Evolutionary conservation across 2,329 filamentous ascomycete species (phyloP), one percentile per base, ranked within the genome.

Genomic region (Colletotrichum magnum): DNA sequence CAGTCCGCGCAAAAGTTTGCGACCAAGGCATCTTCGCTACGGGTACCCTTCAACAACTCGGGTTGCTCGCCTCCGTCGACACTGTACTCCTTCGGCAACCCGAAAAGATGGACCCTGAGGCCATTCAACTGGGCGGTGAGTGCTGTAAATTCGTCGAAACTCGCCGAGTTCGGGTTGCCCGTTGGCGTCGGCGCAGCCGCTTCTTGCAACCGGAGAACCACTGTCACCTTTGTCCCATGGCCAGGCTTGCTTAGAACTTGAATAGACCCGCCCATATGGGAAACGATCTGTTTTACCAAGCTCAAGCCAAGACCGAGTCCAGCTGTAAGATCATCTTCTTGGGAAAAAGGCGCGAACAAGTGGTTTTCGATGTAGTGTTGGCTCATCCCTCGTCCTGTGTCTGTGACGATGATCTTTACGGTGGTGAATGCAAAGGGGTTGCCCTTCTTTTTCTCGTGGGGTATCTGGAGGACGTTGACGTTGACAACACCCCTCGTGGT

Each of bases 311-410:
- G 80, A 0, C 91, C 91, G 0, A 88, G 87, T 0, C 91, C 91
- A 0, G 87, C 85, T 0, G 86, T 82, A 1, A 93, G 76, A 0
- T 82, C 78, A 56, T 92, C 85, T 73, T 93, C 91, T 70, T 93
- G 91, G 0, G 84, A 78, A 69, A 93, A 93, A 0, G 90, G 88
- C 0, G 85, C 88, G 74, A 90, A 93, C 0, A 93, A 77, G 15
- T 85, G 84, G 7, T 87, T 85, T 21, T 86, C 82, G 15, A 92
- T 78, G 71, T 89, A 93, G 10, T 91, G 87, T 5, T 87, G 81
- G 0, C 86, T 86, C 39, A 93, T 93, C 1, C 91, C 92, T 52
- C 85, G 85, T 1, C 91, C 92, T 0, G 91, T 90, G 72, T 93
- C 91, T 0, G 83, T 81, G 1, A 93, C 86, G 0, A 82, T 86